Conservation (phyloP, 1,139 yeast genomes). For the Yueomyces sp. region DNA sequence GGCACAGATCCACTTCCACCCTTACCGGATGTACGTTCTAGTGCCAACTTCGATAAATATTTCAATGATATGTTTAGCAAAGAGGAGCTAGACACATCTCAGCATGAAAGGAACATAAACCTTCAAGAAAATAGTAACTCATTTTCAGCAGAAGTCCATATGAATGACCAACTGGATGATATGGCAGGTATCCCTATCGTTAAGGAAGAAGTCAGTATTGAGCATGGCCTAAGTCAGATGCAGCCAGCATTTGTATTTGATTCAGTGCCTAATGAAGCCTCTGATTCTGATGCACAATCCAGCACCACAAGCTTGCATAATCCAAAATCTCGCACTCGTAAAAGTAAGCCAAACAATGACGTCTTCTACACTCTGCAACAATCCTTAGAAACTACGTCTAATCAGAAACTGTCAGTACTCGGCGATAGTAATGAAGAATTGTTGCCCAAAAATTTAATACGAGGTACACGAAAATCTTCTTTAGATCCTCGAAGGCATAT, state of each 20-base stretch:
- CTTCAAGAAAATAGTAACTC: background rate
- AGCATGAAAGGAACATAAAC: constrained; percentile 10
- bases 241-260: constrained; percentile 4
- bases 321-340: background rate
- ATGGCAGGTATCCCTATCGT: background rate
- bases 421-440: background rate
- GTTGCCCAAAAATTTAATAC: background rate
- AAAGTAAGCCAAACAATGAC: background rate
- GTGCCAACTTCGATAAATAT: constrained; percentile 18
- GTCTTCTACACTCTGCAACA: background rate
- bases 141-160: background rate
- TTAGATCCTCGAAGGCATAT: constrained; percentile 21
- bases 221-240: background rate
- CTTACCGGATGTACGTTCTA: constrained; percentile 11
- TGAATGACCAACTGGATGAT: background rate
- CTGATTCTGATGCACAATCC: background rate
- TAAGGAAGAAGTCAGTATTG: background rate
- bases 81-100: constrained; percentile 14
- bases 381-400: background rate
- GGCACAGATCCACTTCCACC: constrained; percentile 7
- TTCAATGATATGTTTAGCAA: constrained; percentile 23
- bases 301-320: background rate
- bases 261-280: background rate
- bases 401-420: no score
- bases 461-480: constrained; percentile 2